Evolutionary conservation across 2,329 filamentous ascomycete species (phyloP), one percentile per base, ranked within the genome.

Genomic region (Tolypocladium ovalisporum): DNA sequence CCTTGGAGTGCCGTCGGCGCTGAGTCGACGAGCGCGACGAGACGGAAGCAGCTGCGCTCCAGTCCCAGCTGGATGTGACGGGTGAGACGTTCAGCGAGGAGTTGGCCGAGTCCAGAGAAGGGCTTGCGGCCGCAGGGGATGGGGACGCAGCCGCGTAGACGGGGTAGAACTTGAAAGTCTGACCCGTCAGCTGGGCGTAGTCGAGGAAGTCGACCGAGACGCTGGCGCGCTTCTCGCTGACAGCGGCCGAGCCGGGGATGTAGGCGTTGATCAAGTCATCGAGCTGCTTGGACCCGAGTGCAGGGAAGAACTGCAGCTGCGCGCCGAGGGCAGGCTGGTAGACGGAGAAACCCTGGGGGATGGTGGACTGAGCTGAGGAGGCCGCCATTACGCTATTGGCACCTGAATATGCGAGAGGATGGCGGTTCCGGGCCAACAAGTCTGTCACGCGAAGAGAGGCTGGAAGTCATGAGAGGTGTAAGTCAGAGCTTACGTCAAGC

Each of bases 301-400:
- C 73, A 74, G 89, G 79, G 68, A 85, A 71, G 79, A 90, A 84
- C 71, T 90, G 75, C 57, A 86, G 75, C 60, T 78, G 71, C 53
- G 78, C 76, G 55, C 83, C 83, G 56, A 83, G 73, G 54, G 75
- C 68, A 49, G 81, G 76, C 73, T 86, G 83, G 66, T 78, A 82
- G 68, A 86, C 76, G 59, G 81, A 83, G 69, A 84, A 84, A 57
- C 80, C 80, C 71, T 77, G 68, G 54, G 70, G 70, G 36, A 73
- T 63, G 56, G 59, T 59, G 54, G 65, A 62, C 7, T 59, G 56
- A 37, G 59, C 59, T 52, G 54, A 47, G 44, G 59, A 56, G 58
- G 62, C 57, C 53, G 67, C 59, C 71, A 73, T 73, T 59, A 35
- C 58, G 56, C 17, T 22, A 51, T 52, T 36, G 36, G 36, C 29